These are phyloP conservation scores for Phlebiopsis flavidoalba DNA, from an alignment of 768 basidiomycete species.

Conservation along the genomic window DNA sequence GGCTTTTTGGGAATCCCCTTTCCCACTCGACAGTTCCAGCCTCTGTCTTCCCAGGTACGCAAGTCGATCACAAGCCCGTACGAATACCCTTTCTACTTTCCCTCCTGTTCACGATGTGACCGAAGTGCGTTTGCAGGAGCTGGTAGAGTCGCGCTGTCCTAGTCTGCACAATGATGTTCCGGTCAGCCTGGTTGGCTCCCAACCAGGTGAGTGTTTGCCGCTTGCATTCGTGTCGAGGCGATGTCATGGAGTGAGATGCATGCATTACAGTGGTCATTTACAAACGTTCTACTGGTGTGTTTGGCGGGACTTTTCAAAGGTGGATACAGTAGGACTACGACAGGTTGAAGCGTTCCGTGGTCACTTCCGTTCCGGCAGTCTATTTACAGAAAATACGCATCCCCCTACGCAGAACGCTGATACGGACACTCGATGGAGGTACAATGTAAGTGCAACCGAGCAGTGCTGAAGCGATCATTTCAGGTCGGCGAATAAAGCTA, in stretches of 20 bases:
- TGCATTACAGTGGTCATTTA: conserved; percentile 49
- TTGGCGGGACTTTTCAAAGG: conserved; percentile 53
- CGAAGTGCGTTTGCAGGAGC: conserved; percentile 15
- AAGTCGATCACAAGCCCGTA: conserved; percentile 5
- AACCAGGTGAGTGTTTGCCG: conserved; percentile 17
- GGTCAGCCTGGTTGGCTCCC: conserved; percentile 28
- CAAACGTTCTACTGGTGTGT: conserved; percentile 62
- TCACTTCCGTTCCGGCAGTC: not conserved
- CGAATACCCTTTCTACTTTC: too few relatives aligned
- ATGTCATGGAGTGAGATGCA: not conserved
- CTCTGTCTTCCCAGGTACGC: conserved; percentile 14
- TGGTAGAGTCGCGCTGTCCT: conserved; percentile 23
- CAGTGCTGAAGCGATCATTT: not conserved
- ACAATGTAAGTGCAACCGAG: conserved; percentile 45
- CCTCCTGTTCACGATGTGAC: conserved; percentile 9
- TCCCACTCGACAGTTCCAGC: conserved; percentile 17
- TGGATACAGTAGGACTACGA: conserved; percentile 52
- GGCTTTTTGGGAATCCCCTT: conserved; percentile 15
- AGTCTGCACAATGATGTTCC: conserved; percentile 23
- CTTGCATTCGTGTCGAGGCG: too few relatives aligned
- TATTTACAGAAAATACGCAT: too few relatives aligned
- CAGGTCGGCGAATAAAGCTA: not conserved
- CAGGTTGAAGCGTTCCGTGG: conserved; percentile 33
- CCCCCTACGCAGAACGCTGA: conserved; percentile 38
- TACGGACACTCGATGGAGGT: conserved; percentile 56